Percentiles rank a stretch among this genome's conserved stretches.
These are phyloP conservation scores for Hanseniaspora valbyensis DNA, from an alignment of 805 yeast genomes.

Conservation along the genomic window DNA sequence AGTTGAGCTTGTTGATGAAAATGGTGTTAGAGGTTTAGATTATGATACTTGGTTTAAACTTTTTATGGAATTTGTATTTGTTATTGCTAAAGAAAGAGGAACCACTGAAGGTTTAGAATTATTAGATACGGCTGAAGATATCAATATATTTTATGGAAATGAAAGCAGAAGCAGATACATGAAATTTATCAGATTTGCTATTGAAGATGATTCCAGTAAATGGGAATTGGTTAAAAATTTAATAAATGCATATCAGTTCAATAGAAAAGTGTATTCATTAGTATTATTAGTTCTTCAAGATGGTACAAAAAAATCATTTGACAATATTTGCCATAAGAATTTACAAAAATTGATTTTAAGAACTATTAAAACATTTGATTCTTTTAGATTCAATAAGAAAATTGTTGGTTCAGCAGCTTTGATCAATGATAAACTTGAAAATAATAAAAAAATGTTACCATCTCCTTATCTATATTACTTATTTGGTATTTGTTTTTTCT, in stretches of 20 bases:
- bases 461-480: constrained; percentile 63
- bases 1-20: constrained; percentile 38
- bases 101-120: constrained; percentile 57
- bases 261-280: constrained; percentile 52
- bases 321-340: constrained; percentile 59
- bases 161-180: constrained; percentile 48
- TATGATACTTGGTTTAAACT: constrained; percentile 79
- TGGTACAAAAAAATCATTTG: constrained; percentile 44
- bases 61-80: constrained; percentile 66
- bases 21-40: constrained; percentile 60
- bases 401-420: constrained; percentile 74
- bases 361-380: constrained; percentile 81
- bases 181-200: constrained; percentile 55
- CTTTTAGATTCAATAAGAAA: constrained; percentile 41
- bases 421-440: constrained; percentile 37
- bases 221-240: constrained; percentile 51
- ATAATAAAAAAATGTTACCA: constrained; percentile 30
- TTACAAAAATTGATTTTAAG: constrained; percentile 85
- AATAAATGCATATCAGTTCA: constrained; percentile 62
- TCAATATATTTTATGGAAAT: constrained; percentile 66
- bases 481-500: constrained; percentile 69
- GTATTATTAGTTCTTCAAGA: constrained; percentile 58
- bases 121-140: constrained; percentile 61
- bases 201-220: constrained; percentile 47
- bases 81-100: constrained; percentile 49